Conservation (phyloP, 805 yeast species). For the Lachancea sp. region DNA sequence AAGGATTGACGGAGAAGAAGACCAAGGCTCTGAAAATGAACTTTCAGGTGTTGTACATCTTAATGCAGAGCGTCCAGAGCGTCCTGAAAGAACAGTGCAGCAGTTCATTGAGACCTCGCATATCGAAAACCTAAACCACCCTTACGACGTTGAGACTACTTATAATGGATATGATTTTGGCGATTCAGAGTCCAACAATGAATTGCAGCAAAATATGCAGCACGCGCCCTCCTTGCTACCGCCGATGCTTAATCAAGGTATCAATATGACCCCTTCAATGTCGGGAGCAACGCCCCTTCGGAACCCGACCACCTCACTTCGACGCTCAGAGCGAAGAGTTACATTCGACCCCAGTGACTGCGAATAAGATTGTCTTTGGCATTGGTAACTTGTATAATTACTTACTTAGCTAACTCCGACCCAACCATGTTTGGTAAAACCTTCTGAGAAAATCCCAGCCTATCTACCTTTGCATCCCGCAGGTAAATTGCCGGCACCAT, state of each 20-base stretch:
- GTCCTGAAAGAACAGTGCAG: slow-evolving; percentile 12
- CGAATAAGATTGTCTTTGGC: background rate
- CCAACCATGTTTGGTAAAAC: slow-evolving; percentile 23
- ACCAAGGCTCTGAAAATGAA: slow-evolving; percentile 3
- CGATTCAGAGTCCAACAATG: slow-evolving; percentile 12
- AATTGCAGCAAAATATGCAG: background rate
- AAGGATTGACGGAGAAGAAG: slow-evolving; percentile 26
- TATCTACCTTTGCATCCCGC: slow-evolving; percentile 76
- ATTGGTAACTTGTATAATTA: no score
- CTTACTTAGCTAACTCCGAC: slow-evolving; percentile 11
- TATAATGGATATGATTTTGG: slow-evolving; percentile 20
- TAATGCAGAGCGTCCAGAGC: slow-evolving; percentile 13
- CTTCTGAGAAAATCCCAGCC: slow-evolving; percentile 31
- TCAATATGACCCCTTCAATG: background rate
- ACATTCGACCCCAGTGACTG: background rate
- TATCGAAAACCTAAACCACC: slow-evolving; percentile 12
- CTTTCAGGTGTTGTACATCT: slow-evolving; percentile 20
- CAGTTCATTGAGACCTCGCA: slow-evolving; percentile 23
- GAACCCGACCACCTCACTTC: background rate
- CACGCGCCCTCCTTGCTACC: background rate
- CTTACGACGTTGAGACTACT: slow-evolving; percentile 21
- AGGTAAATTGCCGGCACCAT: slow-evolving; percentile 85
- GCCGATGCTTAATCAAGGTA: background rate
- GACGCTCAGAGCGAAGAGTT: background rate
- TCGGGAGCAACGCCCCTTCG: background rate